Conservation (phyloP, 495 filamentous ascomycete species). For the Hyaloscypha variabilis region DNA sequence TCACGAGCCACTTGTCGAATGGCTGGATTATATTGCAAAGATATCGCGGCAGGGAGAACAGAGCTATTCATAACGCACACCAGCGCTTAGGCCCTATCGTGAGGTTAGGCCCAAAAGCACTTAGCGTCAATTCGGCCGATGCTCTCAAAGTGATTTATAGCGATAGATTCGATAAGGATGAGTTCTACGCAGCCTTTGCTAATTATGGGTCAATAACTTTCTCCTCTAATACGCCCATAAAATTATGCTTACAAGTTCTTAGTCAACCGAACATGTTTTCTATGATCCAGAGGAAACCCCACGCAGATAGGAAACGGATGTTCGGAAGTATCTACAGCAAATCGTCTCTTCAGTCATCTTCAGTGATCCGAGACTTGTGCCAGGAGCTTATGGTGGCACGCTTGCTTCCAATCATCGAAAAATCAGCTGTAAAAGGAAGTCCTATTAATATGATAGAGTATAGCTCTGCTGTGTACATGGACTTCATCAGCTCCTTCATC, state of each 20-base stretch:
- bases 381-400: constrained; percentile 59
- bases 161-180: constrained; percentile 72
- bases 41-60: neutral
- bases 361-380: constrained; percentile 60
- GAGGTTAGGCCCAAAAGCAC: constrained; percentile 60
- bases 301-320: constrained; percentile 66
- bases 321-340: constrained; percentile 73
- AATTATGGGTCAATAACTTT: constrained; percentile 53
- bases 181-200: constrained; percentile 67
- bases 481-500: constrained; percentile 25
- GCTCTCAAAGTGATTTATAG: constrained; percentile 69
- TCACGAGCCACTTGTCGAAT: constrained; percentile 56
- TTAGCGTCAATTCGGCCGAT: constrained; percentile 66
- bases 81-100: constrained; percentile 56
- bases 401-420: constrained; percentile 52
- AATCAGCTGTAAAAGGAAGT: constrained; percentile 1
- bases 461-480: constrained; percentile 10
- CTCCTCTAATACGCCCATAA: neutral
- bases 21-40: constrained; percentile 51
- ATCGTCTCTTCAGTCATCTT: constrained; percentile 64
- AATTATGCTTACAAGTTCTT: constrained; percentile 4
- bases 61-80: constrained; percentile 57
- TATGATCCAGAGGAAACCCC: constrained; percentile 42
- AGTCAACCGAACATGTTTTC: constrained; percentile 51
- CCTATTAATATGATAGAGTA: constrained; percentile 22